Evolutionary conservation across 2,329 filamentous ascomycete species (phyloP).

Genomic region (Hypoxylon sp.): DNA sequence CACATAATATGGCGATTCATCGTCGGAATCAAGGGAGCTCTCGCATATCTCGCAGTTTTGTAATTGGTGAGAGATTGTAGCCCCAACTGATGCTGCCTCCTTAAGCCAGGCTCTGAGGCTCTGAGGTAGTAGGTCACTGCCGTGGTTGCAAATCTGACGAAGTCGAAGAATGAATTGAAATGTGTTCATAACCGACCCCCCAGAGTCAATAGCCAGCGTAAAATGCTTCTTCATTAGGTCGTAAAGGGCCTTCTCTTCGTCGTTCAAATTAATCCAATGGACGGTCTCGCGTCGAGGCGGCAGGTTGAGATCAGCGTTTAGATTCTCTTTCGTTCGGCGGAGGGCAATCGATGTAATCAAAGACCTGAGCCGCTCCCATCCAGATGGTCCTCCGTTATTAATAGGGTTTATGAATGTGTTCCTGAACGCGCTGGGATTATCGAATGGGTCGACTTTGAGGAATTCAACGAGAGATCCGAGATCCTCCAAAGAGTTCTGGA

Average conservation of each 20-base stretch:
- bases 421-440: conserved; percentile 18
- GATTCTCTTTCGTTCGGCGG: conserved; percentile 28
- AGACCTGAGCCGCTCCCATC: conserved; percentile 28
- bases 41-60: conserved; percentile 21
- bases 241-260: conserved; percentile 25
- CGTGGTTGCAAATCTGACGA: conserved; percentile 38
- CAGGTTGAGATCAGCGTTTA: conserved; percentile 16
- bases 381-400: neutral
- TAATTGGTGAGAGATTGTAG: neutral
- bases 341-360: conserved; percentile 26
- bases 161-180: conserved; percentile 36
- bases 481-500: conserved; percentile 35
- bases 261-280: conserved; percentile 20
- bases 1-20: conserved; percentile 5
- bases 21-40: neutral
- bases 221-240: conserved; percentile 22
- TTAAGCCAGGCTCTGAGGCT: conserved; percentile 20
- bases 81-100: neutral
- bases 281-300: conserved; percentile 16
- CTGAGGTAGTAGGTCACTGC: conserved; percentile 25
- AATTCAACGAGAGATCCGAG: conserved; percentile 34
- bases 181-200: conserved; percentile 22
- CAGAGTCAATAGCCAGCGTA: conserved; percentile 16
- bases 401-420: conserved; percentile 24
- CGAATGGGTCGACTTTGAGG: conserved; percentile 25